phyloP scores from a whole-genome alignment of 73 alveolate species.

The Stentor roeselii region DNA sequence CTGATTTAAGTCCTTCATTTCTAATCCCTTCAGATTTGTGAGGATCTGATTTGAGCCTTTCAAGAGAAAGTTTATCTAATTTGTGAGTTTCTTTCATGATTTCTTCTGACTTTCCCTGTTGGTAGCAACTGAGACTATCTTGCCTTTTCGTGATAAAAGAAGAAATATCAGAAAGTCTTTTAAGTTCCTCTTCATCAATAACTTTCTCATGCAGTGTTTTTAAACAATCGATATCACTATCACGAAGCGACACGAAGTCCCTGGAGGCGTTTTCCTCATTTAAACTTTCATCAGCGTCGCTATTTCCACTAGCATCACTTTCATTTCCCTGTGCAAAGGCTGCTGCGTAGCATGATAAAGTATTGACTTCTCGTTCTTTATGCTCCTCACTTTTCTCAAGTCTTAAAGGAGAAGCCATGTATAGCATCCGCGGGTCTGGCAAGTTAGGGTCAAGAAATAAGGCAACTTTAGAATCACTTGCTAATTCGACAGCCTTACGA shows the following conservation, averaged over 20 bases:
- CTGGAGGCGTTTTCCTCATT: neutral
- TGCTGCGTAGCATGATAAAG: neutral
- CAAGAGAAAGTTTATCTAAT: neutral
- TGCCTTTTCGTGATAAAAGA: too few relatives aligned
- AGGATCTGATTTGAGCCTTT: too few relatives aligned
- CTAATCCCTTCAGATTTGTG: too few relatives aligned
- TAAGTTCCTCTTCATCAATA: neutral
- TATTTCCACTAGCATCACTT: neutral
- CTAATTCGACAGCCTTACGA: neutral
- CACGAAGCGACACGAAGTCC: neutral
- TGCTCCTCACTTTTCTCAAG: neutral
- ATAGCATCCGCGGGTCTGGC: slow-evolving; percentile 25
- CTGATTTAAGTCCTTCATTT: too few relatives aligned
- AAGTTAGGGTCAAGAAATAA: slow-evolving; percentile 13
- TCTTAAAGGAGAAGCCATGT: slow-evolving; percentile 9
- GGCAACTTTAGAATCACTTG: neutral
- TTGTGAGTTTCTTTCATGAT: neutral
- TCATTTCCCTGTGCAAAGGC: neutral
- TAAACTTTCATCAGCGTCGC: neutral
- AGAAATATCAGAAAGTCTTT: neutral
- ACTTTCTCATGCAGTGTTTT: neutral
- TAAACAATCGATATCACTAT: neutral
- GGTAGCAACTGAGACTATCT: neutral
- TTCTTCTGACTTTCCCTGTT: too few relatives aligned
- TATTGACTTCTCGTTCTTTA: neutral